A percentile compares a stretch with the other conserved stretches of the same genome.
phyloP scores from a whole-genome alignment of 2,329 filamentous ascomycete genomes.

The Pyrenochaeta sp. region DNA sequence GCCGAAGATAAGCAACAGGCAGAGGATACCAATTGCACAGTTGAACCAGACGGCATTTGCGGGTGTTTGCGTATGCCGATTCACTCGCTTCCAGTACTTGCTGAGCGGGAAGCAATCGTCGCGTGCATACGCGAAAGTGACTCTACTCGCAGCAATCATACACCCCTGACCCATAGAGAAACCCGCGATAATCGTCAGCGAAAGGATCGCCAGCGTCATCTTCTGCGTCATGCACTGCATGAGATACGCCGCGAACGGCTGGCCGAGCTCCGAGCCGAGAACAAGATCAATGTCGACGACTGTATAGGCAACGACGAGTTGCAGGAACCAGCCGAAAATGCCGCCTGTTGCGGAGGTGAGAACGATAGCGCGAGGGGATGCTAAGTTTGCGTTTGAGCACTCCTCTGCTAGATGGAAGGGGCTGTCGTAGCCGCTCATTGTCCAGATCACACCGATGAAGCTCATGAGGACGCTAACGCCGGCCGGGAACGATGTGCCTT shows the following conservation, averaged over 20 bases:
- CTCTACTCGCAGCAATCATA: conserved; percentile 72
- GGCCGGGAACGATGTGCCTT: conserved; percentile 71
- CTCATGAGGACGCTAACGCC: conserved; percentile 75
- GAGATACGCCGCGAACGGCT: conserved; percentile 75
- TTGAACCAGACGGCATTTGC: conserved; percentile 78
- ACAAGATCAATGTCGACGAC: conserved; percentile 69
- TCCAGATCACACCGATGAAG: conserved; percentile 76
- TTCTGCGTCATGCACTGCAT: conserved; percentile 70
- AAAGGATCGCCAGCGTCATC: conserved; percentile 68
- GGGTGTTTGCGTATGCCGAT: conserved; percentile 68
- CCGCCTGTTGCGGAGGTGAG: conserved; percentile 73
- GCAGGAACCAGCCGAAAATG: conserved; percentile 75
- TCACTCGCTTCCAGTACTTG: conserved; percentile 66
- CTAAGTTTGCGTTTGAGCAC: conserved; percentile 75
- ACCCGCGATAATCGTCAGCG: conserved; percentile 72
- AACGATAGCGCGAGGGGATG: conserved; percentile 75
- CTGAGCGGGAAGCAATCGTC: conserved; percentile 74
- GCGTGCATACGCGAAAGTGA: conserved; percentile 76
- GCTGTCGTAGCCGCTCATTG: conserved; percentile 72
- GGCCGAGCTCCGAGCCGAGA: conserved; percentile 69
- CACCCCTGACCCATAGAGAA: conserved; percentile 78
- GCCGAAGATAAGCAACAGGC: conserved; percentile 71
- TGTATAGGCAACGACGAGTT: conserved; percentile 76
- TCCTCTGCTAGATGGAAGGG: conserved; percentile 79
- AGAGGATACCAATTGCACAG: conserved; percentile 64